Evolutionary conservation across 208 protist species (phyloP).

Genomic region (Crithidia bombi): DNA sequence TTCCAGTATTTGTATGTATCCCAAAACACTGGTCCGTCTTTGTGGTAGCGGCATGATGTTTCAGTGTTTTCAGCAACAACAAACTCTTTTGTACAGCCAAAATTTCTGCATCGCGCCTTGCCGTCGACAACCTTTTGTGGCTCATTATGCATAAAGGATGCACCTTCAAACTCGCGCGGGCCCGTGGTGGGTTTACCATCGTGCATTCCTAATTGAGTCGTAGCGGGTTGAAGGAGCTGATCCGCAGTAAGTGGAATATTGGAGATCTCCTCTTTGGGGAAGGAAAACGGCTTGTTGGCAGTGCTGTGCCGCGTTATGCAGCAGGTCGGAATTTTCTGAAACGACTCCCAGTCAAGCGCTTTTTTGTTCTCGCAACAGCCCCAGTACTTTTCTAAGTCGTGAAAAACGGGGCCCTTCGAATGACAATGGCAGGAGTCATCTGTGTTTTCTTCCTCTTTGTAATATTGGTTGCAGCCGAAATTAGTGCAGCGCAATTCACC

Average conservation of each 20-base stretch:
- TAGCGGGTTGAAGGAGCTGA: slow-evolving; percentile 27
- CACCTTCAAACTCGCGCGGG: slow-evolving; percentile 80
- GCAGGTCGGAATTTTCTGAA: slow-evolving; percentile 75
- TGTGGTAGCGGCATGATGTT: slow-evolving; percentile 71
- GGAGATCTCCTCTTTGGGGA: slow-evolving; percentile 44
- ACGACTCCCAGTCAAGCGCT: slow-evolving; percentile 85
- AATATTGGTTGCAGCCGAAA: slow-evolving; percentile 79
- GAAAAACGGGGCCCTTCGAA: slow-evolving; percentile 73
- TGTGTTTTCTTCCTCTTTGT: slow-evolving; percentile 70
- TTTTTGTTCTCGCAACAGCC: slow-evolving; percentile 71
- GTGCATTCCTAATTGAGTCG: background rate
- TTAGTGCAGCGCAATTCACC: slow-evolving; percentile 75
- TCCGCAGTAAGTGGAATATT: slow-evolving; percentile 53
- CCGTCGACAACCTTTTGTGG: slow-evolving; percentile 83
- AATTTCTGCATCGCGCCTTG: slow-evolving; percentile 82
- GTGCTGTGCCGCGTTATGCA: slow-evolving; percentile 56
- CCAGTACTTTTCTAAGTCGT: slow-evolving; percentile 88
- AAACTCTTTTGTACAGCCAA: slow-evolving; percentile 79
- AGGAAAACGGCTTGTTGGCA: slow-evolving; percentile 52
- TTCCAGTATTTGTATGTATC: slow-evolving; percentile 92
- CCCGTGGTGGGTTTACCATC: slow-evolving; percentile 42
- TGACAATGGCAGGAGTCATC: slow-evolving; percentile 74
- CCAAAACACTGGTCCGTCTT: slow-evolving; percentile 82
- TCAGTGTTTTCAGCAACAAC: slow-evolving; percentile 75
- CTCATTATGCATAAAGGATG: slow-evolving; percentile 30